Conservation (phyloP, 2,329 filamentous ascomycete species). For the Thelonectria olida region DNA sequence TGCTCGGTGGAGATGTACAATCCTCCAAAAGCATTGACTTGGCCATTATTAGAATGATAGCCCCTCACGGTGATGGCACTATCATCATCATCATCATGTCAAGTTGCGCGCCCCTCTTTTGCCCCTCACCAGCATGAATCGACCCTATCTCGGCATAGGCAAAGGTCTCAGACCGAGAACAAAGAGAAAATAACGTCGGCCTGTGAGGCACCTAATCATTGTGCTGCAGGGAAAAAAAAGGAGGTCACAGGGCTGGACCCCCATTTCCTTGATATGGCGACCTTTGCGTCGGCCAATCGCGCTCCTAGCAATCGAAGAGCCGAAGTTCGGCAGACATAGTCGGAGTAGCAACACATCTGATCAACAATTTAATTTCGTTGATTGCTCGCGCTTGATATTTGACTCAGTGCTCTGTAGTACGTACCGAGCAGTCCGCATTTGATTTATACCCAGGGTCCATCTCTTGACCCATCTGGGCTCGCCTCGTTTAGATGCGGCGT, state of each 20-base stretch:
- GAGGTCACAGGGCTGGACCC: slow-evolving; percentile 1
- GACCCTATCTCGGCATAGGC: slow-evolving; percentile 11
- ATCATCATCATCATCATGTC: slow-evolving; percentile 3
- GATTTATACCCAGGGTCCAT: not conserved
- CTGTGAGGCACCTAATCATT: slow-evolving; percentile 1
- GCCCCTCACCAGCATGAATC: slow-evolving; percentile 14
- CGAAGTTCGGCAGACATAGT: not conserved
- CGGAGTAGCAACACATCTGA: slow-evolving; percentile 1
- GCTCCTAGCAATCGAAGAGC: not conserved
- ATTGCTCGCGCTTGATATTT: slow-evolving; percentile 9
- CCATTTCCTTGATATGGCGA: slow-evolving; percentile 5
- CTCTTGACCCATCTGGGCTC: slow-evolving; percentile 13
- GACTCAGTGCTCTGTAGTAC: not conserved
- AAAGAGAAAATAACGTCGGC: slow-evolving; percentile 9
- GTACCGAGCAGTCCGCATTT: no score
- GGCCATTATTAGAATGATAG: not conserved
- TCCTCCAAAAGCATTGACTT: not conserved
- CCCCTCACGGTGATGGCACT: slow-evolving; percentile 2
- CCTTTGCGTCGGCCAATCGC: not conserved
- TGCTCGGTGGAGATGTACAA: slow-evolving; percentile 13
- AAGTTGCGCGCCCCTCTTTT: slow-evolving; percentile 12
- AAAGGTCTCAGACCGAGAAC: not conserved
- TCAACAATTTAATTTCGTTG: not conserved
- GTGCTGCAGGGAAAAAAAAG: not conserved
- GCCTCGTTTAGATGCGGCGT: not conserved